A percentile compares a stretch with the other conserved stretches of the same genome.
These are phyloP conservation scores for Chlamydomonas eustigma DNA, from an alignment of 139 green algal species.

Conservation along the genomic window DNA sequence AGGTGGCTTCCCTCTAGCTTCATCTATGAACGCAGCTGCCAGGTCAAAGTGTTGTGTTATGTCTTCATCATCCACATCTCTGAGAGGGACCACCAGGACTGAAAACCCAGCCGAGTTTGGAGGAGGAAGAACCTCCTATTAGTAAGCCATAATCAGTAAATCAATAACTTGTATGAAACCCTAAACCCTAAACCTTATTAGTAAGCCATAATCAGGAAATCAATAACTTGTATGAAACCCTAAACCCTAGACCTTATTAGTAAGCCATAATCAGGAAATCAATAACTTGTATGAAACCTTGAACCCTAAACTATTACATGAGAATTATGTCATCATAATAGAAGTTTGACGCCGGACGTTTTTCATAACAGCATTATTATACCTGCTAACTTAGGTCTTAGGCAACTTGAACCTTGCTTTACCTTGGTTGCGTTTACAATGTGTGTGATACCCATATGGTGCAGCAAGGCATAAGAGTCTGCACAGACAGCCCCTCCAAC, in stretches of 20 bases:
- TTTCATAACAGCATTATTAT: too few relatives aligned
- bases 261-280: background rate
- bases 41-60: slow-evolving; percentile 56
- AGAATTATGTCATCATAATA: too few relatives aligned
- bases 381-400: too few relatives aligned
- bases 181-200: background rate
- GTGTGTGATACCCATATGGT: slow-evolving; percentile 79
- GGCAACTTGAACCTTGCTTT: too few relatives aligned
- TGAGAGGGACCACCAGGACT: slow-evolving; percentile 57
- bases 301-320: background rate
- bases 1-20: background rate
- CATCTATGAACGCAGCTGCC: slow-evolving; percentile 61
- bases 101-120: slow-evolving; percentile 30
- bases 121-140: slow-evolving; percentile 51
- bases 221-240: background rate
- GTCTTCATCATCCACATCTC: slow-evolving; percentile 77
- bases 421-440: slow-evolving; percentile 83
- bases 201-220: background rate
- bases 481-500: slow-evolving; percentile 73
- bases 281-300: background rate
- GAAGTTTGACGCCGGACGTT: too few relatives aligned
- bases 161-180: background rate
- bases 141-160: background rate
- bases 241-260: background rate
- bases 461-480: slow-evolving; percentile 65